Evolutionary conservation across 768 basidiomycete species (phyloP), one percentile per base, ranked within the genome.

Genomic region (Lactifluus volemus): DNA sequence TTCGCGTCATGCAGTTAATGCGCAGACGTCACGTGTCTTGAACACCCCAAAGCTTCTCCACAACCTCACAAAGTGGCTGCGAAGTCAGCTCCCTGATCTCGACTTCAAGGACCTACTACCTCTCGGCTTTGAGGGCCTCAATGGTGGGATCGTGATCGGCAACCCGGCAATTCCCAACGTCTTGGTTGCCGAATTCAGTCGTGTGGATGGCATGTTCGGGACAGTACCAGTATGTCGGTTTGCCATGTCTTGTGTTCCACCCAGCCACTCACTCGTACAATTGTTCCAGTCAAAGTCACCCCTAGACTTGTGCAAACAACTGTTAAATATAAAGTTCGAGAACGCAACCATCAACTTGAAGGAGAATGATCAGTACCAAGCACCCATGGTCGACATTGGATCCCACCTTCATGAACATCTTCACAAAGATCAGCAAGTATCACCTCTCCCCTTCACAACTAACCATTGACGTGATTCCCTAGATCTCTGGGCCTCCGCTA

Each of bases 81-180:
- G 76, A 61, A 72, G 73, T 17, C 86, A 88, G 65, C 72, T 89
- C 58, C 91, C 89, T 2, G 82, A 77, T 60, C 75, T 92, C 38
- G 86, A 92, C 67, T 82, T 88, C 17, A 88, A 87, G 66, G 90
- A 94, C 68, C 73, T 94, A n/a, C 75, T 98, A 7, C 96, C 96
- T 2, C 71, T 97, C 60, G 89, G 92, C 29, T 78, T 98, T 55
- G 81, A 84, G 62, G 77, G 88, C n/a, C 75, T 77, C 38, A 91
- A 86, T 55, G 91, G 91, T 29, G 88, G 88, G 17, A 83, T 98
- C 50, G 82, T 89, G 19, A 80, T 86, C 19, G 96, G 96, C 11
- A 98, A 95, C 73, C 74, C 81, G 21, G 90, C 95, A 0, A 97
- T 92, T 0, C 87, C 89, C 0, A 86, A 78, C 67, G 74, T 97